Evolutionary conservation across 345 rosid genomes (phyloP), one percentile per base, ranked within the genome.

Genomic region (Citrus mangshanensis): DNA sequence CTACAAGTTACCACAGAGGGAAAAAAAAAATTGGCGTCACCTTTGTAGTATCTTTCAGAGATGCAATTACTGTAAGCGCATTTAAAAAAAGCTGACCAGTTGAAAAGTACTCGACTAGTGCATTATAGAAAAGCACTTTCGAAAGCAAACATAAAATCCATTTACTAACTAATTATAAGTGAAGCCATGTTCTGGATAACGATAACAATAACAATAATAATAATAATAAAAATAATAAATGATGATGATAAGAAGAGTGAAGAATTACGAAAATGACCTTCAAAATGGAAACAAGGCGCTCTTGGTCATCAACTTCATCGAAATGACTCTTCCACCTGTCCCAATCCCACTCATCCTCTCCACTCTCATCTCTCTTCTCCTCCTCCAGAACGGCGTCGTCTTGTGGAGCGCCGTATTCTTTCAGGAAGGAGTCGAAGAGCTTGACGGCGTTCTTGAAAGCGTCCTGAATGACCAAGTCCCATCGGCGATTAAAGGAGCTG

Each of bases 301-400:
- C 97, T 77, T 90, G 98, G 10, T 92, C 93, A 77, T 95, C 95
- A 32, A 93, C 84, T 61, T 80, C 89, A 8, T 90, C 91, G 75
- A 95, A 95, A 88, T 93, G 97, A 87, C 71, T 88, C 86, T 84
- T 89, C 99, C 98, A 93, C 13, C 93, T 86, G 46, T 91, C 90
- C 99, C 99, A 95, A 81, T 90, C 93, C 98, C 98, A 95, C 37
- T 86, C 90, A 16, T 76, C 82, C 0, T 84, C 87, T 76, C 42
- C 62, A 28, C 30, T 61, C 70, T 63, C 82, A 72, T 63, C 83
- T 68, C 34, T 78, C 71, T 2, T 24, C 30, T 37, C 10, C 7
- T 2, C 21, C 30, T 37, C 19, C 7, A 68, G 25, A n/a, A 37
- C 27, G 68, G 7, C 8, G 65, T 60, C 79, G 71, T 81, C 82